These are phyloP conservation scores for Agrocybe pediades DNA, from an alignment of 768 basidiomycete genomes.

Conservation along the genomic window DNA sequence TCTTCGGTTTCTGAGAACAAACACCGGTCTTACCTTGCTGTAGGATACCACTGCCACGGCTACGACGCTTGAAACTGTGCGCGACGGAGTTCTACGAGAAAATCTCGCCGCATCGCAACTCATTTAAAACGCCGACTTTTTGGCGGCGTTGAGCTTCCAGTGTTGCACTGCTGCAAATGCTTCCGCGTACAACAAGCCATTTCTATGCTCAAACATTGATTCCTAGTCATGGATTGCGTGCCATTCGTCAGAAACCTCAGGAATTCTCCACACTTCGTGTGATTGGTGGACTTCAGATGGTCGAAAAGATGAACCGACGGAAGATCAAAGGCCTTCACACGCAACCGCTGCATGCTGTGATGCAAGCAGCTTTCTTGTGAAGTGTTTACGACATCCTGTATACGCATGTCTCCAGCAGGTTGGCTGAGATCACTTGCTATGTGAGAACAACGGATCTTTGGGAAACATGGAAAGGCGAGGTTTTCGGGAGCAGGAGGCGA, in stretches of 20 bases:
- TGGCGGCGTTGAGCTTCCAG: background rate
- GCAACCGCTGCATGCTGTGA: background rate
- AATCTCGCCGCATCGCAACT: conserved; percentile 55
- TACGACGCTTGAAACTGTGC: conserved; percentile 60
- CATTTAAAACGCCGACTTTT: conserved; percentile 34
- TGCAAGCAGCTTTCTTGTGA: background rate
- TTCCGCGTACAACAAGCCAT: background rate
- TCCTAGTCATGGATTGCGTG: background rate
- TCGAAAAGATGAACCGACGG: background rate
- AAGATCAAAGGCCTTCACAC: background rate
- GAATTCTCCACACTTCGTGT: background rate
- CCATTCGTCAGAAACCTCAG: background rate
- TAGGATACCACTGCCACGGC: conserved; percentile 68
- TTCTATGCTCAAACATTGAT: background rate
- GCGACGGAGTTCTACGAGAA: conserved; percentile 62
- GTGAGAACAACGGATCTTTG: background rate
- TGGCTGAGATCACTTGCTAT: background rate
- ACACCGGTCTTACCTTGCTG: background rate
- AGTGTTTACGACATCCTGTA: background rate
- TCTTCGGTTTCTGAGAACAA: background rate
- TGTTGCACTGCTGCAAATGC: background rate
- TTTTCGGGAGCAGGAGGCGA: background rate
- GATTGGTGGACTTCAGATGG: background rate
- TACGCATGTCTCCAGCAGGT: background rate
- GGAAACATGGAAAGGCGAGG: background rate